These are phyloP conservation scores for Beauveria sp. DNA, from an alignment of 2,329 filamentous ascomycete genomes.

Conservation along the genomic window DNA sequence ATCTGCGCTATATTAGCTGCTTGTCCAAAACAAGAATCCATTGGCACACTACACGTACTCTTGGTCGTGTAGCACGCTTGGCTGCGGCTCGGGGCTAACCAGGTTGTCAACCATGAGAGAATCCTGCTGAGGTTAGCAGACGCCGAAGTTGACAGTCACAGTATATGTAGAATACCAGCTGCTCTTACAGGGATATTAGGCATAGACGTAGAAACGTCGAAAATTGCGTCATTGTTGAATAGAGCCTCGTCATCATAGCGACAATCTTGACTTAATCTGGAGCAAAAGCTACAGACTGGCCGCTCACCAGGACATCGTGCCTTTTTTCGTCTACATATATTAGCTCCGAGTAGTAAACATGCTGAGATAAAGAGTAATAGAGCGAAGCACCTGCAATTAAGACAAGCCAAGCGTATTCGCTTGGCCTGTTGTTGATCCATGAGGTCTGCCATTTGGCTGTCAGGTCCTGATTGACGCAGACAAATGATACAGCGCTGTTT, in stretches of 20 bases:
- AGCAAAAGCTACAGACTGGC: neutral
- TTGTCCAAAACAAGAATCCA: neutral
- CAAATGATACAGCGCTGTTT: neutral
- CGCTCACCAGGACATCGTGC: neutral
- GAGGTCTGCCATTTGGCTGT: neutral
- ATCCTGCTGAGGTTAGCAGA: neutral
- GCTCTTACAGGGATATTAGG: neutral
- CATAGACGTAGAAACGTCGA: neutral
- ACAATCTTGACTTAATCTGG: neutral
- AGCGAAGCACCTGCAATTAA: neutral
- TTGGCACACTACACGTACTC: neutral
- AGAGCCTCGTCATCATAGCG: neutral
- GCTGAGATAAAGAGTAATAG: neutral
- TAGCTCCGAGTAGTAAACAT: neutral
- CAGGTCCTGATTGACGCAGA: neutral
- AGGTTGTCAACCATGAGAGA: neutral
- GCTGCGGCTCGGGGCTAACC: neutral
- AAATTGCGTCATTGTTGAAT: neutral
- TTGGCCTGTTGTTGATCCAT: neutral
- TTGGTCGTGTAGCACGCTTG: neutral
- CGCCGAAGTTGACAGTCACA: neutral
- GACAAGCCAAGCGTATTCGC: neutral
- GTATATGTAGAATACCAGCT: neutral
- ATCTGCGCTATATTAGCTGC: neutral
- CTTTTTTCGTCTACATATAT: neutral